A percentile compares a stretch with the other conserved stretches of the same genome.
Conservation (phyloP, 2,329 filamentous ascomycete species). For the Verticillium nubilum region DNA sequence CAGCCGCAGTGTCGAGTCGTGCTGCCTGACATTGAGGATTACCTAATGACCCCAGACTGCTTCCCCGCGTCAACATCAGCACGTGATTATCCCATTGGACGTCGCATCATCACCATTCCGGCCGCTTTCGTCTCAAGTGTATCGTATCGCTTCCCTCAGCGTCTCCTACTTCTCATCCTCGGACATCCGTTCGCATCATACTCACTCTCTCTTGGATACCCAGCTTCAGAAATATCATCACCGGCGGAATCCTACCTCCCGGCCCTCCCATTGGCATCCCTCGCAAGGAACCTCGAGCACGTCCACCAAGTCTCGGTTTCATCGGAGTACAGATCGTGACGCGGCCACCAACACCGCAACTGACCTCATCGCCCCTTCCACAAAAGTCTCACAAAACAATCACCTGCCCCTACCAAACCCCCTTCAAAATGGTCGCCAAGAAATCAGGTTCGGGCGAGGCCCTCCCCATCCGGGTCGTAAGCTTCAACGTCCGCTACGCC, state of each 20-base stretch:
- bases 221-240: not conserved
- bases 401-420: not conserved
- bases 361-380: not conserved
- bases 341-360: not conserved
- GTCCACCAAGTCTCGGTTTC: not conserved
- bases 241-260: not conserved
- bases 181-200: not conserved
- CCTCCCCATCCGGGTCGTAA: not conserved
- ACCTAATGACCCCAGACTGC: not conserved
- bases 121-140: not conserved
- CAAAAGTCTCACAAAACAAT: not conserved
- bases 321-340: not conserved
- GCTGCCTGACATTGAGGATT: too few species aligned
- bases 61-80: not conserved
- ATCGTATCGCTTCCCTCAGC: not conserved
- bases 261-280: not conserved
- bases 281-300: not conserved
- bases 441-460: not conserved
- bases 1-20: too few species aligned
- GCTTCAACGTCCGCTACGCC: not conserved
- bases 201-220: not conserved
- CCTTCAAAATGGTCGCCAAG: not conserved
- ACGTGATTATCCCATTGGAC: not conserved
- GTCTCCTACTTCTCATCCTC: not conserved
- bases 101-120: not conserved